phyloP scores from a whole-genome alignment of 495 filamentous ascomycete genomes.

The Podospora australis region DNA sequence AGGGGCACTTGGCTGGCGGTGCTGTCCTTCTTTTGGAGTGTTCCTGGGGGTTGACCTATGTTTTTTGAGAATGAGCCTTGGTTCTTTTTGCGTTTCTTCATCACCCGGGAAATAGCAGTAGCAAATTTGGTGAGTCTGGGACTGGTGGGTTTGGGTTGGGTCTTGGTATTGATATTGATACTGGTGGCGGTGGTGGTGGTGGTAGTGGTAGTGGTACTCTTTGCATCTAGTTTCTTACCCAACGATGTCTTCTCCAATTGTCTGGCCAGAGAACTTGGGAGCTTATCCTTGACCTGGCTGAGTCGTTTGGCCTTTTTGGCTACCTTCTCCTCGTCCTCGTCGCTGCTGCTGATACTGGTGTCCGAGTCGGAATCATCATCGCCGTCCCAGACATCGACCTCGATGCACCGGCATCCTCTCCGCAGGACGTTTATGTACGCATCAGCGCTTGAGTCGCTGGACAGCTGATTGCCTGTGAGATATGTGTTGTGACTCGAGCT shows the following conservation, averaged over 20 bases:
- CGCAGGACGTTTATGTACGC: slow-evolving; percentile 79
- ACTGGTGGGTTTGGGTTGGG: background rate
- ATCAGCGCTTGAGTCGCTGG: slow-evolving; percentile 70
- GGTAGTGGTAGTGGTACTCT: slow-evolving; percentile 3
- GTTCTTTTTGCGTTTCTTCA: background rate
- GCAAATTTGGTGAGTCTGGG: background rate
- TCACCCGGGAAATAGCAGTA: background rate
- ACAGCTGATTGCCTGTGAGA: slow-evolving; percentile 86
- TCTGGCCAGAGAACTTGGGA: slow-evolving; percentile 30
- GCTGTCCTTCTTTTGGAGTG: background rate
- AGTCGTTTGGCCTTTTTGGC: slow-evolving; percentile 2
- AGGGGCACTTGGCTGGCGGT: slow-evolving; percentile 7
- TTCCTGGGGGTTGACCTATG: background rate
- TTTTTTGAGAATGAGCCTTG: background rate
- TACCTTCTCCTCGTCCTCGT: slow-evolving; percentile 23
- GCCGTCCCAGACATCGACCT: slow-evolving; percentile 95
- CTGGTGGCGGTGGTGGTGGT: background rate
- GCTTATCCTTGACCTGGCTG: slow-evolving; percentile 30
- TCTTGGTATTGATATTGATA: background rate
- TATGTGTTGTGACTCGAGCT: slow-evolving; percentile 95
- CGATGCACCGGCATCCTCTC: slow-evolving; percentile 84
- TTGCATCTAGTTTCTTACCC: slow-evolving; percentile 31
- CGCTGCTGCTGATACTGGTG: slow-evolving; percentile 19
- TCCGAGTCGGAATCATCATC: slow-evolving; percentile 43
- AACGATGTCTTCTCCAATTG: slow-evolving; percentile 35